These are phyloP conservation scores for Spizellomyces sp. DNA, from an alignment of 192 early-diverging fungal genomes.

Conservation along the genomic window DNA sequence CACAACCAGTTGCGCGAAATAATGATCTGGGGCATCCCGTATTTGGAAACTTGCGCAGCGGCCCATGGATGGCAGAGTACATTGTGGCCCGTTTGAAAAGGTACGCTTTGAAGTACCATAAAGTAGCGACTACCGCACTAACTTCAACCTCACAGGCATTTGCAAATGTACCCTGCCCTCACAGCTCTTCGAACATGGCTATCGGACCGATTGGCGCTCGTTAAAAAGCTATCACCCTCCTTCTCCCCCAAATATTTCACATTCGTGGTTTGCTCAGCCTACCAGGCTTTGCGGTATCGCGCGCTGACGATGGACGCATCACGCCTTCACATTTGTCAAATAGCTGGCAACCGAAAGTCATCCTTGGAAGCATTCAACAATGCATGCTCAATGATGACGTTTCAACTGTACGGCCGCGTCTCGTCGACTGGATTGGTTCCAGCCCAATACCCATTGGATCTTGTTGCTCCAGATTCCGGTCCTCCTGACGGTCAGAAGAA, in stretches of 20 bases:
- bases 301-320: constrained; percentile 63
- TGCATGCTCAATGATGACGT: constrained; percentile 74
- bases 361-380: constrained; percentile 68
- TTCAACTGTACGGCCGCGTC: constrained; percentile 83
- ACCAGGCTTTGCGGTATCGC: constrained; percentile 66
- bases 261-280: constrained; percentile 74
- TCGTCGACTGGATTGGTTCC: constrained; percentile 84
- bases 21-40: constrained; percentile 95
- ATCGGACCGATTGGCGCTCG: constrained; percentile 63
- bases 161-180: constrained; percentile 39
- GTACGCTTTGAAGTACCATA: constrained; percentile 25
- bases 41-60: constrained; percentile 85
- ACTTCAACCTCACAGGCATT: constrained; percentile 36
- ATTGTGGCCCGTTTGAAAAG: constrained; percentile 70
- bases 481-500: constrained; percentile 3
- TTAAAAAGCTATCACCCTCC: constrained; percentile 78
- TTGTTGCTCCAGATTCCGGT: neutral
- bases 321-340: constrained; percentile 22
- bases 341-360: constrained; percentile 23
- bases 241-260: constrained; percentile 95
- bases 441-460: constrained; percentile 30
- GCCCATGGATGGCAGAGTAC: constrained; percentile 93
- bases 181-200: constrained; percentile 74
- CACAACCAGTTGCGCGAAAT: constrained; percentile 74
- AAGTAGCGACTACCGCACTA: neutral